These are phyloP conservation scores for Stramenopiles sp. DNA, from an alignment of 352 stramenopile genomes.

Conservation along the genomic window DNA sequence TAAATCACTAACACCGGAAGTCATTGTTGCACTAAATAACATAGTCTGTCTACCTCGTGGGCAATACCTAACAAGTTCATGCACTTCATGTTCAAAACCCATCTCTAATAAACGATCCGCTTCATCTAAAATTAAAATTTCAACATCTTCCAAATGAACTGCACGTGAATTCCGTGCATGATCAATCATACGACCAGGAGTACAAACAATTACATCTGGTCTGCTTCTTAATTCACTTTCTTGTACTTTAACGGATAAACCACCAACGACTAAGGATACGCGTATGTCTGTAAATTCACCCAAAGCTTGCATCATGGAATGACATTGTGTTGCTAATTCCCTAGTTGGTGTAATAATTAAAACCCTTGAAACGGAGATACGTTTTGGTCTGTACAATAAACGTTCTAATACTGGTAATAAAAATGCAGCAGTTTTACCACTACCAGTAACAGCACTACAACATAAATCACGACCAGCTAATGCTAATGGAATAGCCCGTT, in stretches of 20 bases:
- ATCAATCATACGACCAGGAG: slow-evolving; percentile 82
- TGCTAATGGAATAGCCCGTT: slow-evolving; percentile 69
- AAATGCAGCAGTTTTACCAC: slow-evolving; percentile 81
- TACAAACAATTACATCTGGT: slow-evolving; percentile 90
- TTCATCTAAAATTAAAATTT: slow-evolving; percentile 84
- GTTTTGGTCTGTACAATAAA: slow-evolving; percentile 63
- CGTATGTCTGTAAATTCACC: slow-evolving; percentile 71
- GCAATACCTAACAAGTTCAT: slow-evolving; percentile 90
- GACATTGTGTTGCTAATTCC: slow-evolving; percentile 86
- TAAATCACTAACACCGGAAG: slow-evolving; percentile 91
- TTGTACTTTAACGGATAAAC: slow-evolving; percentile 66
- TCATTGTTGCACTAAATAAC: slow-evolving; percentile 97
- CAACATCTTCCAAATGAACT: slow-evolving; percentile 66
- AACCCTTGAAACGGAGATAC: slow-evolving; percentile 49
- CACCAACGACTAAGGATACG: slow-evolving; percentile 71
- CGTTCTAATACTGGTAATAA: slow-evolving; percentile 73
- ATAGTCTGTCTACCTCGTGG: slow-evolving; percentile 76
- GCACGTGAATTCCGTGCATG: slow-evolving; percentile 85
- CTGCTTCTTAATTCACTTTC: slow-evolving; percentile 27
- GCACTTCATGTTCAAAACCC: slow-evolving; percentile 95
- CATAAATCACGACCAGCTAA: slow-evolving; percentile 87
- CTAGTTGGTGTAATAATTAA: slow-evolving; percentile 74
- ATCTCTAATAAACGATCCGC: slow-evolving; percentile 85
- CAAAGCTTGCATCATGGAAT: slow-evolving; percentile 73
- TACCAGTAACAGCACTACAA: slow-evolving; percentile 79